Evolutionary conservation across 768 basidiomycete species (phyloP).

Genomic region (Tulasnella sp.): DNA sequence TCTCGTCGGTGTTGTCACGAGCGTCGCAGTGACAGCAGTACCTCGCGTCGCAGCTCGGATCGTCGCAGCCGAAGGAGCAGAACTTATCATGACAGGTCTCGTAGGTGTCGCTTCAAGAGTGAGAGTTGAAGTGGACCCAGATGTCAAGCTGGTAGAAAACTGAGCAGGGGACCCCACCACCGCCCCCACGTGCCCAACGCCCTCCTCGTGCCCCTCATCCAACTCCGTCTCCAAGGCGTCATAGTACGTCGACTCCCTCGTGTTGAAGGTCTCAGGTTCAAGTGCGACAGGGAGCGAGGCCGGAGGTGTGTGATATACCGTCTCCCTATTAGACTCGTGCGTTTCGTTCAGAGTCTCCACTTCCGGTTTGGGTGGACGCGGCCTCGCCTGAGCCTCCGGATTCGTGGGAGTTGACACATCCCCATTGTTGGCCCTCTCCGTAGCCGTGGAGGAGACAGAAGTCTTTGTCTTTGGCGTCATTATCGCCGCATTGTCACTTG

Average conservation of each 20-base stretch:
- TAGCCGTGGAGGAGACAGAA: too few species aligned
- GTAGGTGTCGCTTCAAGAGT: not conserved
- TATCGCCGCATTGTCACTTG: too few species aligned
- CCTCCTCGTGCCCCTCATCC: not conserved
- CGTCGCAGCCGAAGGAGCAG: not conserved
- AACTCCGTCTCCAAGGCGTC: not conserved
- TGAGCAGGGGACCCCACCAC: not conserved
- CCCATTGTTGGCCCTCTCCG: too few species aligned
- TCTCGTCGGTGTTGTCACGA: not conserved
- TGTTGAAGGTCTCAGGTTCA: not conserved
- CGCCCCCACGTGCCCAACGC: not conserved
- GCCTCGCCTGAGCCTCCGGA: too few species aligned
- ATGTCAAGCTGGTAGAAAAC: not conserved
- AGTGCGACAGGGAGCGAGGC: not conserved
- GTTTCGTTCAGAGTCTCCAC: too few species aligned
- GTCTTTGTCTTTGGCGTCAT: too few species aligned
- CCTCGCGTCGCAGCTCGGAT: not conserved
- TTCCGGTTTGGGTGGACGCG: too few species aligned
- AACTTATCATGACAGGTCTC: not conserved
- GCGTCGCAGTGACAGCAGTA: too few species aligned
- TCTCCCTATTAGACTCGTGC: too few species aligned
- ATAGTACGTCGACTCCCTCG: slow-evolving; percentile 5
- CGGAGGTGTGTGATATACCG: not conserved
- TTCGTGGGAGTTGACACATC: too few species aligned
- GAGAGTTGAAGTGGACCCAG: not conserved